A percentile compares a stretch with the other conserved stretches of the same genome.
Conservation (phyloP, 2,329 filamentous ascomycete species). For the Dactylonectria macrodidyma region DNA sequence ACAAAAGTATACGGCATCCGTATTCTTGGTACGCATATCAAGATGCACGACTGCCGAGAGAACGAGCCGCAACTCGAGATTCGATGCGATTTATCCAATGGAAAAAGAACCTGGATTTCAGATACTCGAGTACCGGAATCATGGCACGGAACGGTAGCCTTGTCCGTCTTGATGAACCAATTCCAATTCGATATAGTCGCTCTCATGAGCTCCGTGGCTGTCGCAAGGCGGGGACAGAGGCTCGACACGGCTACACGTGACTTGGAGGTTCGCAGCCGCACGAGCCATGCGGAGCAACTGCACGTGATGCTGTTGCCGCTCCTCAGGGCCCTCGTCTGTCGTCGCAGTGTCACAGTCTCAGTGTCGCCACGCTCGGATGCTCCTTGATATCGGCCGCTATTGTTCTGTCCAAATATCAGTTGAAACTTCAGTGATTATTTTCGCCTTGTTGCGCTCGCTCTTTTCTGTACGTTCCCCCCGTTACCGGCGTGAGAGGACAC, state of each 20-base stretch:
- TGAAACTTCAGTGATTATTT: conserved; percentile 55
- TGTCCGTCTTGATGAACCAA: conserved; percentile 1
- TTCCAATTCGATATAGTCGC: neutral
- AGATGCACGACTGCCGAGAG: conserved; percentile 8
- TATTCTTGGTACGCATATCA: neutral
- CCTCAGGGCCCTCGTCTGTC: conserved; percentile 36
- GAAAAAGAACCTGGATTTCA: neutral
- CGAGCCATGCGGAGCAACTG: conserved; percentile 45
- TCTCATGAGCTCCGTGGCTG: neutral
- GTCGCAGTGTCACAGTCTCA: conserved; percentile 45
- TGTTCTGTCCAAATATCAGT: conserved; percentile 58
- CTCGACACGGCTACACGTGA: conserved; percentile 43
- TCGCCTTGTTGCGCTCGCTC: conserved; percentile 51
- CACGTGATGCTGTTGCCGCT: conserved; percentile 45
- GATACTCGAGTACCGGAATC: neutral
- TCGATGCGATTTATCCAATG: neutral
- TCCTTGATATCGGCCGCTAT: conserved; percentile 55
- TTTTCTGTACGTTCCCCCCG: conserved; percentile 50
- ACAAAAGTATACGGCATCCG: conserved; percentile 15
- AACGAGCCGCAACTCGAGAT: neutral
- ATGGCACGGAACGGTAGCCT: neutral
- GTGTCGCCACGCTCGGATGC: conserved; percentile 38
- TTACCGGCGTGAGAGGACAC: conserved; percentile 33
- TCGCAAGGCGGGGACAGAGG: neutral
- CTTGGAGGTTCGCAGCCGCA: conserved; percentile 29